Evolutionary conservation across 768 basidiomycete species (phyloP).

Genomic region (Pisolithus orientalis): DNA sequence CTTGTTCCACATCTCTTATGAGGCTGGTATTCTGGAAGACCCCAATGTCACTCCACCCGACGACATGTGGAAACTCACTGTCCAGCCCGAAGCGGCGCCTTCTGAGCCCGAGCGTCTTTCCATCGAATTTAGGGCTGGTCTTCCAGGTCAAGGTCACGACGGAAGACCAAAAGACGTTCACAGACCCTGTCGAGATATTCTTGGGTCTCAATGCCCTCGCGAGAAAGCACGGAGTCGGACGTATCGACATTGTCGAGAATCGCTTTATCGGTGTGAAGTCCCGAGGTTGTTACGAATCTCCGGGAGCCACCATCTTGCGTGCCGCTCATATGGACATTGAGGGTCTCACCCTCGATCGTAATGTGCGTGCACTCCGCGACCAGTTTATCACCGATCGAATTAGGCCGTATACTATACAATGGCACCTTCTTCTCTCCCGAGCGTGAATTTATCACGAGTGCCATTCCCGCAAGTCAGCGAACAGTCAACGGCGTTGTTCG

Average conservation of each 20-base stretch:
- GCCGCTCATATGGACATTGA: conserved; percentile 95
- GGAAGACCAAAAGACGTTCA: conserved; percentile 53
- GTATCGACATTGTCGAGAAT: conserved; percentile 99
- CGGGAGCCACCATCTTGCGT: conserved; percentile 93
- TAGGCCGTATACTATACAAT: conserved; percentile 92
- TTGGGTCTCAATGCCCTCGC: conserved; percentile 84
- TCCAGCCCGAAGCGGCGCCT: conserved; percentile 78
- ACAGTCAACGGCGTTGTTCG: conserved; percentile 93
- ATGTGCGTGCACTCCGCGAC: conserved; percentile 90
- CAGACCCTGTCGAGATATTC: conserved; percentile 96
- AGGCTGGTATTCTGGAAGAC: conserved; percentile 97
- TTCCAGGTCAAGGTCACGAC: conserved; percentile 78
- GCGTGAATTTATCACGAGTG: conserved; percentile 86
- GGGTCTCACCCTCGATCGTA: conserved; percentile 95
- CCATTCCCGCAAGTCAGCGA: conserved; percentile 90
- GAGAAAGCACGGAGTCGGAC: conserved; percentile 91
- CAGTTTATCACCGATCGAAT: conserved; percentile 89
- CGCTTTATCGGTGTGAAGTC: conserved; percentile 99
- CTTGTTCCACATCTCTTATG: conserved; percentile 99
- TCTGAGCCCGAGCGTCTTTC: conserved; percentile 67
- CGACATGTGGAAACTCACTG: conserved; percentile 99
- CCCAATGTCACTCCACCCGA: conserved; percentile 88
- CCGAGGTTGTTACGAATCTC: conserved; percentile 98
- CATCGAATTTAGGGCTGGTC: conserved; percentile 82
- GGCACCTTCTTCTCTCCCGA: conserved; percentile 99